Conservation (phyloP, 2,329 filamentous ascomycete species). For the Cercospora sp. region DNA sequence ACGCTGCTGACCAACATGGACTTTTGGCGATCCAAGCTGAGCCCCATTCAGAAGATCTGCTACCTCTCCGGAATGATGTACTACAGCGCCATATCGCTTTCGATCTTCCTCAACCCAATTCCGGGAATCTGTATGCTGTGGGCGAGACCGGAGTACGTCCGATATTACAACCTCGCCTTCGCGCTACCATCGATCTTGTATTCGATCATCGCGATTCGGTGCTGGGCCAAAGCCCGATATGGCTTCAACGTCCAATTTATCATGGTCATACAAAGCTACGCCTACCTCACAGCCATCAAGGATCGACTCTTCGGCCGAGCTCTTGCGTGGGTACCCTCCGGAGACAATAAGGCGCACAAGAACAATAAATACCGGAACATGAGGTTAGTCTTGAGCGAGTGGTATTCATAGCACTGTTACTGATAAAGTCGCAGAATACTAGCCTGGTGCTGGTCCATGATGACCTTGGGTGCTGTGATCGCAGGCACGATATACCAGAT, state of each 20-base stretch:
- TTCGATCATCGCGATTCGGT: slow-evolving; percentile 43
- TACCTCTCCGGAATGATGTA: slow-evolving; percentile 46
- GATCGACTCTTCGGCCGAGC: slow-evolving; percentile 45
- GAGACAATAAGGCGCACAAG: slow-evolving; percentile 45
- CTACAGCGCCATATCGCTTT: slow-evolving; percentile 45
- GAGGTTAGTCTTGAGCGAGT: slow-evolving; percentile 29
- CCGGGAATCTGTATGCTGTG: slow-evolving; percentile 46
- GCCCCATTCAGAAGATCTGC: slow-evolving; percentile 46
- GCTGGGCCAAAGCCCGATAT: slow-evolving; percentile 46
- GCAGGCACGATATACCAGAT: slow-evolving; percentile 42
- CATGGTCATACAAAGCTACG: slow-evolving; percentile 47
- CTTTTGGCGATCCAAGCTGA: slow-evolving; percentile 45
- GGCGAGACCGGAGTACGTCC: slow-evolving; percentile 45
- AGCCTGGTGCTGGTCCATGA: slow-evolving; percentile 43
- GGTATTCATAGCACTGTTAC: background rate
- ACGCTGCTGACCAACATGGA: slow-evolving; percentile 45
- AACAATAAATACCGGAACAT: slow-evolving; percentile 49
- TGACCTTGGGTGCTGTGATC: slow-evolving; percentile 39
- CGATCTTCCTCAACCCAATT: slow-evolving; percentile 46
- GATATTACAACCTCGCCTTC: slow-evolving; percentile 50
- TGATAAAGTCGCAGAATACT: slow-evolving; percentile 31
- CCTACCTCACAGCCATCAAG: slow-evolving; percentile 47
- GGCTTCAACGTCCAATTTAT: slow-evolving; percentile 48
- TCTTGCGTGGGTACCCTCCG: slow-evolving; percentile 45
- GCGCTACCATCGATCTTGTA: slow-evolving; percentile 46